These are phyloP conservation scores for Ligustrum vulgare DNA, from an alignment of 257 asterid species.

Conservation along the genomic window DNA sequence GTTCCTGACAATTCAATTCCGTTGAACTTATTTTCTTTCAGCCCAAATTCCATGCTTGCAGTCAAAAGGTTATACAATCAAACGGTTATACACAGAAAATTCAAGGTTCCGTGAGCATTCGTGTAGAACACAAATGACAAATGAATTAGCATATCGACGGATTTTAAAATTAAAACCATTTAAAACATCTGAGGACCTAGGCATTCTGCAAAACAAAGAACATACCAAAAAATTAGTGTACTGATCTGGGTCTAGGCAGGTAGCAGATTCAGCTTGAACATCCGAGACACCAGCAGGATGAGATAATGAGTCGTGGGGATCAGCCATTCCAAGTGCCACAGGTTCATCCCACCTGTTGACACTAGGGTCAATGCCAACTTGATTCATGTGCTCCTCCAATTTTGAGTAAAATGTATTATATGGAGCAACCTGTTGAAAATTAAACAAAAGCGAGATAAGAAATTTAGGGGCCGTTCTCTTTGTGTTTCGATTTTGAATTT, in stretches of 20 bases:
- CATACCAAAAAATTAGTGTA: slow-evolving; percentile 73
- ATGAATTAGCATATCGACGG: background rate
- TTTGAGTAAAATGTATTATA: slow-evolving; percentile 74
- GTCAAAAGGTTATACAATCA: no score
- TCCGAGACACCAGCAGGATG: slow-evolving; percentile 94
- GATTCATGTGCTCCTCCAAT: slow-evolving; percentile 79
- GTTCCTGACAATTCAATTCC: no score
- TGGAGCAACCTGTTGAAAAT: slow-evolving; percentile 73
- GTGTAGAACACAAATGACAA: background rate
- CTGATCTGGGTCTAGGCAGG: slow-evolving; percentile 77
- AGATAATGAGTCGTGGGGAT: slow-evolving; percentile 92
- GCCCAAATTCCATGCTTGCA: no score
- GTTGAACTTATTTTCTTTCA: no score
- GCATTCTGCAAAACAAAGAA: slow-evolving; percentile 21
- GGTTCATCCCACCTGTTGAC: slow-evolving; percentile 87
- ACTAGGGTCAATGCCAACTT: slow-evolving; percentile 68
- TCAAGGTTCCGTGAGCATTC: slow-evolving; percentile 3
- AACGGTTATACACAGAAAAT: background rate
- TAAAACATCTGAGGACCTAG: slow-evolving; percentile 1
- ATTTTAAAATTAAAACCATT: background rate
- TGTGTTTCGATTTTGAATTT: no score
- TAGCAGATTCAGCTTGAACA: slow-evolving; percentile 87
- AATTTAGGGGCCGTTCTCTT: no score
- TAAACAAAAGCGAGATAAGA: slow-evolving; percentile 13
- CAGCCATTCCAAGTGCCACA: slow-evolving; percentile 80